Evolutionary conservation across 805 yeast genomes (phyloP).

Genomic region (Lachancea waltii): DNA sequence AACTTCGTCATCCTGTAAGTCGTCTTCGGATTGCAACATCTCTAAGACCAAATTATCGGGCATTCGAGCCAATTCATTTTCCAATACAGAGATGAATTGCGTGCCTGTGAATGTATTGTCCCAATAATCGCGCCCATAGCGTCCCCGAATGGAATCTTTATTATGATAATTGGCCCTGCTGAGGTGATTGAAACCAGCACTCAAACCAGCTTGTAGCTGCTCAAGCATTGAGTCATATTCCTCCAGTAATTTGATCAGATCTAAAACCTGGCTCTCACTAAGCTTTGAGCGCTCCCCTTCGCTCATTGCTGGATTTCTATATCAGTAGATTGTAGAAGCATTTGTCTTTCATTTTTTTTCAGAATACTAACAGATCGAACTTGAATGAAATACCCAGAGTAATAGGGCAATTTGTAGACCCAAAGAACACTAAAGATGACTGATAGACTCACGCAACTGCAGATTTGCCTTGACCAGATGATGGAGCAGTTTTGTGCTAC

Average conservation of each 20-base stretch:
- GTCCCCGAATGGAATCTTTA: slow-evolving; percentile 27
- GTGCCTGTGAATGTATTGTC: slow-evolving; percentile 27
- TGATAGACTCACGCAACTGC: slow-evolving; percentile 85
- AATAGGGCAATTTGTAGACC: neutral
- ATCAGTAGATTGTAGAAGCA: too few species aligned
- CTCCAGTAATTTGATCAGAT: slow-evolving; percentile 18
- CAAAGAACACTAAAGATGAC: slow-evolving; percentile 43
- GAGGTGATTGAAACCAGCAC: slow-evolving; percentile 24
- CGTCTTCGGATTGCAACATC: slow-evolving; percentile 3
- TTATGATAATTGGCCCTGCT: slow-evolving; percentile 30
- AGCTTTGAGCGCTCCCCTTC: neutral
- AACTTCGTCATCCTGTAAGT: neutral
- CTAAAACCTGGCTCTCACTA: slow-evolving; percentile 6
- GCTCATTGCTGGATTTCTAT: too few species aligned
- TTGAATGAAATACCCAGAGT: neutral
- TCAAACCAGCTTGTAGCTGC: slow-evolving; percentile 21
- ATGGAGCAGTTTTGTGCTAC: slow-evolving; percentile 78
- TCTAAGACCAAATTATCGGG: neutral
- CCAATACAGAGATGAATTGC: slow-evolving; percentile 10
- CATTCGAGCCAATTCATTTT: neutral
- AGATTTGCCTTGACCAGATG: slow-evolving; percentile 73
- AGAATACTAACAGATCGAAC: neutral
- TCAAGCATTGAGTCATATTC: slow-evolving; percentile 25
- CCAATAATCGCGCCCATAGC: slow-evolving; percentile 31
- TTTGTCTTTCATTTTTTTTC: neutral